Evolutionary conservation across 257 asterid species (phyloP), one percentile per base, ranked within the genome.

Genomic region (Solanum piurae): DNA sequence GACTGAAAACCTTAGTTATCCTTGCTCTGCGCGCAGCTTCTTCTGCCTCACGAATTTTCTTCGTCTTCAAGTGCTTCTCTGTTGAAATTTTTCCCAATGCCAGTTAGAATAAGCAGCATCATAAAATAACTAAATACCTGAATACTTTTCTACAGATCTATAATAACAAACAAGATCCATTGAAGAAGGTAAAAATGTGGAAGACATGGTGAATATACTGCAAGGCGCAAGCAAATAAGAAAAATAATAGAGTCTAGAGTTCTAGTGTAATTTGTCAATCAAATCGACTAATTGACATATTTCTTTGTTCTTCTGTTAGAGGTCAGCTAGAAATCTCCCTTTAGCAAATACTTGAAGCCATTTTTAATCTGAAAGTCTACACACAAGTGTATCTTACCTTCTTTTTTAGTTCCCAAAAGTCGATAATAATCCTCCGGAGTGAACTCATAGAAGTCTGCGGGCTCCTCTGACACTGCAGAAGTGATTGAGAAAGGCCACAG

Each of bases 401-500:
- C 96, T 88, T 94, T 97, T 89, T 95, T 97, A 64, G 98, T 90
- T 73, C 93, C 94, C 92, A 92, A 88, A 88, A 96, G 86, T 87
- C 98, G 95, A 84, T 72, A 93, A 91, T 96, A 97, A 88, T 97
- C 99, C 93, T 96, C 99, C 0, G 99, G 91, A 14, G 98, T 96
- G 87, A 97, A 96, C 89, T 97, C 99, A 85, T 96, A 97, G 88
- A 96, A 97, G 71, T 93, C 98, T 42, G 96, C 99, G 9, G 95
- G 42, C 91, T 92, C 98, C 82, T 94, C 98, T 93, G 96, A 83
- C 86, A 91, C 83, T 83, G 55, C 88, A 52, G 88, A 42, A 38
- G 52, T 7, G 23, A 23, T 20, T 64, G 62, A 13, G 55, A 75
- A 18, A 46, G 80, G 49, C 72, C 46, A 33, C 12, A 49, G 36